Base-by-base conservation (phyloP, 768 basidiomycete genomes). In the Suillus americanus region DNA sequence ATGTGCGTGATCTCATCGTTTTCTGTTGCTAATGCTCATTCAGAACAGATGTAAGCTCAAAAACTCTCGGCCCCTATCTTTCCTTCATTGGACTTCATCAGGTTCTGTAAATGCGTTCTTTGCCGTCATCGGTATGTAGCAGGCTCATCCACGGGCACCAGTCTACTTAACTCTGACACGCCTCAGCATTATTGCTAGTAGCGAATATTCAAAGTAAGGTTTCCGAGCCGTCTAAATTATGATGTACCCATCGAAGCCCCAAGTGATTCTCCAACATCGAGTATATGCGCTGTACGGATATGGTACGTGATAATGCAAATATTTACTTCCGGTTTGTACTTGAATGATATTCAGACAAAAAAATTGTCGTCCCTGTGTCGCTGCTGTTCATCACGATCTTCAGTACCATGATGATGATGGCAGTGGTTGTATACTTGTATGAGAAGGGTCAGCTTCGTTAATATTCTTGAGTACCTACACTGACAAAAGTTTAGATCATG, bases 261-360 rank as follows among this genome's bases (percentile, higher is more conserved):
- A 59, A 64, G 63, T 64, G 23, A 64, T 64, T 57, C 63, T 64
- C 23, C 40, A 62, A 35, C 28, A 25, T 41, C 63, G 63, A 23
- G 20, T 64, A 23, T 64, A 33, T 38, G 63, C 63, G 3, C 33
- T 64, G 40, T 64, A 61, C 25, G 41, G 23, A 45, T 28, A 64
- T 16, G 61, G 63, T 64, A 45, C 30, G 61, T 53, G 54, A 20
- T n/a, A 16, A 30, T n/a, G 5, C 25, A 28, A 23, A 20, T 20
- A 7, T 10, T 7, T 38, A 18, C 8, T 18, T 20, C 25, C 25
- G 10, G 5, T 41, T 28, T 28, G 1, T 13, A 41, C 38, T 12
- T 41, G 6, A 59, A 13, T 20, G 40, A 20, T 28, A 41, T 41
- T 13, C 20, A 64, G 63, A 61, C 25, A 64, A 43, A 62, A 20